Percentiles rank a stretch among this genome's conserved stretches.
These are phyloP conservation scores for Russula virescens DNA, from an alignment of 768 basidiomycete species.

Conservation along the genomic window DNA sequence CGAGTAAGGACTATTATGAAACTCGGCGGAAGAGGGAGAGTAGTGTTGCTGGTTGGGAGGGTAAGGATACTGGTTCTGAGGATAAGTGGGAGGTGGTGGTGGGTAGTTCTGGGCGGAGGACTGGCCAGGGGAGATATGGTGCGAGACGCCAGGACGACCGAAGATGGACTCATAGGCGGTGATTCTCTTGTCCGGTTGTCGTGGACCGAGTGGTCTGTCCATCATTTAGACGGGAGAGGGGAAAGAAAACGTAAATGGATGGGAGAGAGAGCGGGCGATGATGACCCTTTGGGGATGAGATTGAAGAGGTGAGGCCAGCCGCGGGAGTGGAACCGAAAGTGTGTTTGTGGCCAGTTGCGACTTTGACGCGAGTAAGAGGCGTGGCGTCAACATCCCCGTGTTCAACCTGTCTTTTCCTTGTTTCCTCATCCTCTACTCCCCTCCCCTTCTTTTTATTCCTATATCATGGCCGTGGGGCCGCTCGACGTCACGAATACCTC, in stretches of 20 bases:
- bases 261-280: slow-evolving; percentile 2
- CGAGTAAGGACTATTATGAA: slow-evolving; percentile 38
- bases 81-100: slow-evolving; percentile 19
- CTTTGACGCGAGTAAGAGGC: not conserved
- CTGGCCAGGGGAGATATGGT: slow-evolving; percentile 37
- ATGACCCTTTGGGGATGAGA: not conserved
- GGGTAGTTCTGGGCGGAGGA: slow-evolving; percentile 23
- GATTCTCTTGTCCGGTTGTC: slow-evolving; percentile 62
- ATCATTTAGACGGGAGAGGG: slow-evolving; percentile 29
- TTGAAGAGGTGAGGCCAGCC: too few relatives aligned
- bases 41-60: slow-evolving; percentile 37
- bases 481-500: too few relatives aligned
- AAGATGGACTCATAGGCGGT: slow-evolving; percentile 87
- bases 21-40: slow-evolving; percentile 36
- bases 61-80: slow-evolving; percentile 32
- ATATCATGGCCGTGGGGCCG: too few relatives aligned
- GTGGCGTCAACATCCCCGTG: too few relatives aligned
- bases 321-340: too few relatives aligned
- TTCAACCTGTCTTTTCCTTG: too few relatives aligned
- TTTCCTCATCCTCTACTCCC: too few relatives aligned
- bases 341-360: not conserved
- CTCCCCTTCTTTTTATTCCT: too few relatives aligned
- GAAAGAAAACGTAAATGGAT: not conserved
- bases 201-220: slow-evolving; percentile 57
- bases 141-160: slow-evolving; percentile 59